phyloP scores from a whole-genome alignment of 2,329 filamentous ascomycete genomes.

The Aspergillus versicolor region DNA sequence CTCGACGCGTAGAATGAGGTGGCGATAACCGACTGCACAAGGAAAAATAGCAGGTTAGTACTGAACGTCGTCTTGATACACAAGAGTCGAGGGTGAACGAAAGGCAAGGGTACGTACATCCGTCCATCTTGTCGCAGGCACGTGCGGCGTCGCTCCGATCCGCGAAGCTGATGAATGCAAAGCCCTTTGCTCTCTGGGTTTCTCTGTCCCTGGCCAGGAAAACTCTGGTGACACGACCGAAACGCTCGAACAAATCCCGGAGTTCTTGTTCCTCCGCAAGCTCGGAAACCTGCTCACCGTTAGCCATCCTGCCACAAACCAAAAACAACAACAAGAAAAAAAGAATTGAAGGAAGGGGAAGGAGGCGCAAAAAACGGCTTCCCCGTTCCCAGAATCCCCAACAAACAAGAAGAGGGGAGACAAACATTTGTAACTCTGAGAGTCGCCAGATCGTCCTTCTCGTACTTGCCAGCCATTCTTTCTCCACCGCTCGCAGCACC shows the following conservation, averaged over 20 bases:
- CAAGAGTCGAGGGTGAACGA: background rate
- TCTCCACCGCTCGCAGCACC: conserved; percentile 63
- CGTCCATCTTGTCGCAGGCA: conserved; percentile 97
- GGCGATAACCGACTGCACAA: conserved; percentile 49
- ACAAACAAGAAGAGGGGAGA: conserved; percentile 25
- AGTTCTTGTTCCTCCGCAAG: conserved; percentile 95
- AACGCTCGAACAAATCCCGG: conserved; percentile 96
- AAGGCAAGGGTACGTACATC: conserved; percentile 56
- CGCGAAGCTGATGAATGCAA: conserved; percentile 96
- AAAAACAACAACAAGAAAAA: background rate
- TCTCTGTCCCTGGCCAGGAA: conserved; percentile 98
- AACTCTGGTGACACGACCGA: conserved; percentile 92
- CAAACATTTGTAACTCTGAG: conserved; percentile 95
- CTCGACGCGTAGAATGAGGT: conserved; percentile 54
- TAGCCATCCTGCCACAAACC: background rate
- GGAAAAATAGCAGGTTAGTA: conserved; percentile 6
- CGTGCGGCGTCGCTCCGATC: conserved; percentile 86
- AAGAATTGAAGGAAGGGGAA: background rate
- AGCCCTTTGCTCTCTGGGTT: conserved; percentile 93
- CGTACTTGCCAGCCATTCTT: conserved; percentile 88
- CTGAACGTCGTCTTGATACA: background rate
- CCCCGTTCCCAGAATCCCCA: background rate
- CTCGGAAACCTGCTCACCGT: conserved; percentile 71
- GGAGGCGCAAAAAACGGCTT: too few species aligned
- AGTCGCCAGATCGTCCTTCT: conserved; percentile 94